Evolutionary conservation across 345 rosid genomes (phyloP).

Genomic region (Anastatica hierochuntica): DNA sequence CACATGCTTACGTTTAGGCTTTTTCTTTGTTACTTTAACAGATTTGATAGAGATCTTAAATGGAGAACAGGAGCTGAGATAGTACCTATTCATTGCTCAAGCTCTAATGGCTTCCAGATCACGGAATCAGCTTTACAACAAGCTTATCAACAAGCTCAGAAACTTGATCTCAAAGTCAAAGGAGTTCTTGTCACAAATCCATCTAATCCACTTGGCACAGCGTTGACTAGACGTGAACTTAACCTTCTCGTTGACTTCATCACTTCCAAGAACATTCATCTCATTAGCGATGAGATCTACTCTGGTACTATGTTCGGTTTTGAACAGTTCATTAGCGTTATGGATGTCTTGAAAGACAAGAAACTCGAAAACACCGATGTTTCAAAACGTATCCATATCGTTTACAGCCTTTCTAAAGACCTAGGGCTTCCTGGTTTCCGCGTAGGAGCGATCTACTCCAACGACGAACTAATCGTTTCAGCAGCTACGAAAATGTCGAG

Average conservation of each 20-base stretch:
- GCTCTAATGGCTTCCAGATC: conserved; percentile 53
- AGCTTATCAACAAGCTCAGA: conserved; percentile 58
- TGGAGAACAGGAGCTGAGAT: conserved; percentile 61
- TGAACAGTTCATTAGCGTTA: conserved; percentile 51
- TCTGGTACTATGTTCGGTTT: conserved; percentile 67
- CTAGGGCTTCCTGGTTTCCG: conserved; percentile 82
- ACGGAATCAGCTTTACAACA: conserved; percentile 47
- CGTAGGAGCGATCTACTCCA: conserved; percentile 75
- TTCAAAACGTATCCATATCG: conserved; percentile 51
- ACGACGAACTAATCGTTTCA: conserved; percentile 51
- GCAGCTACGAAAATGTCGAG: conserved; percentile 88
- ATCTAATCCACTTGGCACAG: conserved; percentile 71
- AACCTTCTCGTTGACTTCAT: conserved; percentile 60
- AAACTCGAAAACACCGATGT: conserved; percentile 39
- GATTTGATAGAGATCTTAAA: conserved; percentile 70
- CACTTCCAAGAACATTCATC: conserved; percentile 46
- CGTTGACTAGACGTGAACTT: conserved; percentile 45
- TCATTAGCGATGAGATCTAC: conserved; percentile 76
- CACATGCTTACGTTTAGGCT: conserved; percentile 15
- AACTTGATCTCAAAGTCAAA: conserved; percentile 53
- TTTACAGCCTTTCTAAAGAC: conserved; percentile 70
- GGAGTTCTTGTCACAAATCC: conserved; percentile 80
- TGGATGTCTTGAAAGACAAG: conserved; percentile 54
- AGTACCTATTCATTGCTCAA: conserved; percentile 46
- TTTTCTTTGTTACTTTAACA: conserved; percentile 23